A percentile compares a stretch with the other conserved stretches of the same genome.
phyloP scores from a whole-genome alignment of 768 basidiomycete species.

The Hypholoma sublateritium region DNA sequence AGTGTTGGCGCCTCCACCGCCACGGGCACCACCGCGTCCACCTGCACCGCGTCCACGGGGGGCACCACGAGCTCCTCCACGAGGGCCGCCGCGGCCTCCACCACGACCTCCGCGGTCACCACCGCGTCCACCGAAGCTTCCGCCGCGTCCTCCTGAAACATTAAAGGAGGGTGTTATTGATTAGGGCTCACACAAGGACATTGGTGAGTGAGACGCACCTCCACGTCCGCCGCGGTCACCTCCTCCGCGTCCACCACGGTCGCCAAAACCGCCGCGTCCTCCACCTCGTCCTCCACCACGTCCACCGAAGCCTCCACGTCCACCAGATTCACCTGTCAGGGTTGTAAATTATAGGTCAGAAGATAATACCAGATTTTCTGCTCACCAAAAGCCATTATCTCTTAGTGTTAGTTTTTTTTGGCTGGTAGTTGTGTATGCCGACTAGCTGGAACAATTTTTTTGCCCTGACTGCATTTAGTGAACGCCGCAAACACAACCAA shows the following conservation, averaged over 20 bases:
- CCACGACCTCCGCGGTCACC: constrained; percentile 26
- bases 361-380: not conserved
- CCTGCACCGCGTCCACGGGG: constrained; percentile 35
- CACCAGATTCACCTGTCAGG: constrained; percentile 31
- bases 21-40: constrained; percentile 55
- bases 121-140: constrained; percentile 29
- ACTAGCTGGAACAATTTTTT: constrained; percentile 7
- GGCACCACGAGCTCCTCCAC: constrained; percentile 33
- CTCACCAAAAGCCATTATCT: constrained; percentile 14
- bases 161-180: constrained; percentile 2
- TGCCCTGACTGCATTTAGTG: not conserved
- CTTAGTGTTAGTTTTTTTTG: constrained; percentile 11
- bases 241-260: constrained; percentile 37
- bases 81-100: constrained; percentile 25
- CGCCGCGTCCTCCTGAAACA: constrained; percentile 16
- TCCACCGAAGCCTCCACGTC: constrained; percentile 48
- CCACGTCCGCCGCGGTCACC: constrained; percentile 45
- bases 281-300: constrained; percentile 35
- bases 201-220: constrained; percentile 25
- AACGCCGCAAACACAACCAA: not conserved
- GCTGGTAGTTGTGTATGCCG: constrained; percentile 8
- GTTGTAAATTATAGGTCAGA: not conserved
- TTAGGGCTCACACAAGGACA: not conserved
- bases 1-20: constrained; percentile 87
- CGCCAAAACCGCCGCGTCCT: constrained; percentile 42